Percentiles rank a stretch among this genome's conserved stretches.
Evolutionary conservation across 2,329 filamentous ascomycete species (phyloP).

Genomic region (Gnomoniopsis sp.): DNA sequence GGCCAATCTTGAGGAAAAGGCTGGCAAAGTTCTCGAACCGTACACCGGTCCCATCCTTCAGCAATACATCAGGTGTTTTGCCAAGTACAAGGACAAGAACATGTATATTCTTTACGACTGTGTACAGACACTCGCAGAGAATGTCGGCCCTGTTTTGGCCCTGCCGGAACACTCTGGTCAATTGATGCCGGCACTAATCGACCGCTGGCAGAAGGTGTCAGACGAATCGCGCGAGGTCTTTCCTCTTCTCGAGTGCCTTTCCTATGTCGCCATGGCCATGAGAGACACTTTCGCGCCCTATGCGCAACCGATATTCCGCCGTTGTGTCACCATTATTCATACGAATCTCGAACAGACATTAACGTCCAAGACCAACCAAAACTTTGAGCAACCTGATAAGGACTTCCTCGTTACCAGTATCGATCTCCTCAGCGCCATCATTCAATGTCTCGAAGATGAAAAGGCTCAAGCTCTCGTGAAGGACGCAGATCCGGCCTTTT

Average conservation of each 20-base stretch:
- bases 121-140: conserved; percentile 92
- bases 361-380: conserved; percentile 63
- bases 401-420: conserved; percentile 95
- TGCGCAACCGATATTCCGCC: conserved; percentile 78
- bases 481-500: conserved; percentile 76
- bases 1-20: conserved; percentile 92
- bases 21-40: conserved; percentile 73
- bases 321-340: conserved; percentile 89
- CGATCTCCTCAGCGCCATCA: conserved; percentile 87
- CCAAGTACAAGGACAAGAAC: conserved; percentile 95
- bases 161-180: conserved; percentile 74
- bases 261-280: conserved; percentile 87
- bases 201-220: conserved; percentile 79
- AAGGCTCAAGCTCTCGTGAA: conserved; percentile 76
- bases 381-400: conserved; percentile 80
- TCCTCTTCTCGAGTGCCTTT: conserved; percentile 91
- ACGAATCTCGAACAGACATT: conserved; percentile 81
- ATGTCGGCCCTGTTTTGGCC: conserved; percentile 79
- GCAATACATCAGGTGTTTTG: conserved; percentile 90
- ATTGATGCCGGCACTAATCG: conserved; percentile 89
- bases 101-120: conserved; percentile 99
- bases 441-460: conserved; percentile 76
- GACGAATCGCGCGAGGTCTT: conserved; percentile 93
- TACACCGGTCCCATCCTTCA: conserved; percentile 88
- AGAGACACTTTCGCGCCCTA: conserved; percentile 80